phyloP scores from a whole-genome alignment of 2,329 filamentous ascomycete species.

The Chaetomium globosum region DNA sequence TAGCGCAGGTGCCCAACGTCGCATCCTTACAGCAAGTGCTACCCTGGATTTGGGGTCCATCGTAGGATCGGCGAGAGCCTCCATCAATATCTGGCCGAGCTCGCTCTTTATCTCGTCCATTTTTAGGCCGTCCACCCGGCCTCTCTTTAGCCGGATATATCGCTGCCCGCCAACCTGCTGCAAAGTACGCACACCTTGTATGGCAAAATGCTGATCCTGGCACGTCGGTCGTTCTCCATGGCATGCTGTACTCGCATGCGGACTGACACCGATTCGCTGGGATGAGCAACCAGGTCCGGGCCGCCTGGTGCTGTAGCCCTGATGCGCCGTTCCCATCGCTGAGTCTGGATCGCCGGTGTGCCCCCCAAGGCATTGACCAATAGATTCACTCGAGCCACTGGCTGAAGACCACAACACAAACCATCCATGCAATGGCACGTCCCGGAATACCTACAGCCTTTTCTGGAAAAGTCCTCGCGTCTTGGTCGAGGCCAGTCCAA shows the following conservation, averaged over 20 bases:
- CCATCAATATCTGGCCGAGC: conserved; percentile 10
- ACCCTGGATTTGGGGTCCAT: conserved; percentile 20
- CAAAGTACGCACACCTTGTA: conserved; percentile 32
- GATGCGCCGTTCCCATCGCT: conserved; percentile 11
- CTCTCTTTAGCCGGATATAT: conserved; percentile 36
- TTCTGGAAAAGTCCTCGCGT: conserved; percentile 16
- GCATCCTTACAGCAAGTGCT: conserved; percentile 14
- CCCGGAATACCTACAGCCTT: conserved; percentile 17
- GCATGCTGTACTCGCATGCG: conserved; percentile 5
- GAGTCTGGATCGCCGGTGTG: conserved; percentile 22
- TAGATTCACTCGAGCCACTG: conserved; percentile 22
- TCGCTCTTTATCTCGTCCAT: conserved; percentile 26
- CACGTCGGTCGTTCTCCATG: conserved; percentile 18
- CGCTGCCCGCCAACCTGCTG: conserved; percentile 25
- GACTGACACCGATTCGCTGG: conserved; percentile 29
- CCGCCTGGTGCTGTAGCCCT: conserved; percentile 9
- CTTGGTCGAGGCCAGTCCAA: conserved; percentile 24
- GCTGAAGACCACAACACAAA: conserved; percentile 15
- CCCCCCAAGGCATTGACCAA: conserved; percentile 31
- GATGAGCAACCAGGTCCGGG: conserved; percentile 22
- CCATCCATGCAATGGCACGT: conserved; percentile 10
- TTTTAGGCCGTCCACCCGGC: conserved; percentile 30
- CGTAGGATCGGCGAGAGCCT: conserved; percentile 23
- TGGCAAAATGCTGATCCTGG: conserved; percentile 39
- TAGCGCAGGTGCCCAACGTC: conserved; percentile 15